Base-by-base conservation (phyloP, 2,329 filamentous ascomycete genomes). In the Colletotrichum phormii region DNA sequence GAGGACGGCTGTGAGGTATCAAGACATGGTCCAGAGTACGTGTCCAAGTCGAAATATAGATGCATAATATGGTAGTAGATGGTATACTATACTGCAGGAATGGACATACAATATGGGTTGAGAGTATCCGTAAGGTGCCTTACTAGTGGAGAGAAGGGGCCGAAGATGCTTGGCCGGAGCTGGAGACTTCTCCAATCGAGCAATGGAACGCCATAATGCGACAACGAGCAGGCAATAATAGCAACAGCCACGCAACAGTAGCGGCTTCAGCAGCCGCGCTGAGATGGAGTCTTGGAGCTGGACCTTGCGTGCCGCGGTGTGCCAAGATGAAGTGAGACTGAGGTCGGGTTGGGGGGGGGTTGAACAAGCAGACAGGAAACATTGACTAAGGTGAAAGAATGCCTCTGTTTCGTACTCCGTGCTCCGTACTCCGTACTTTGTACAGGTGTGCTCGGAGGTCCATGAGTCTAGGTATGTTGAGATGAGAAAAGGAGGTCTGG, bases 241-340 rank as follows among this genome's bases (percentile, higher is more conserved):
- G 49, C 18, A 31, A 46, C 31, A 5, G n/a, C 31, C 9, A 31
- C 13, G 33, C 37, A 24, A 49, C 33, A 55, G 54, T 18, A 49
- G 42, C 42, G 7, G 42, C 42, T 46, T 46, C 5, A 65, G 35
- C 33, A 58, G 15, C 35, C 24, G 37, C 37, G 13, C 54, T n/a
- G 29, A n/a, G 9, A 46, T n/a, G 13, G 3, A 60, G 3, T 49
- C 18, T 5, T 15, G 24, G 15, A 58, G 63, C 22, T 29, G 26
- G 53, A n/a, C 55, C 54, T 67, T 31, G 37, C 51, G 51, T 35
- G 46, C 11, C 51, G 31, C n/a, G 46, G 33, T 15, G 46, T 49
- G 46, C 54, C 62, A 53, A 70, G 62, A 33, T 42, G 24, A 59
- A 31, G 46, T 35, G 63, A 66, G 63, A 67, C 63, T 61, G 42